Evolutionary conservation across 1,139 yeast species (phyloP).

Genomic region (Suhomyces maxii): DNA sequence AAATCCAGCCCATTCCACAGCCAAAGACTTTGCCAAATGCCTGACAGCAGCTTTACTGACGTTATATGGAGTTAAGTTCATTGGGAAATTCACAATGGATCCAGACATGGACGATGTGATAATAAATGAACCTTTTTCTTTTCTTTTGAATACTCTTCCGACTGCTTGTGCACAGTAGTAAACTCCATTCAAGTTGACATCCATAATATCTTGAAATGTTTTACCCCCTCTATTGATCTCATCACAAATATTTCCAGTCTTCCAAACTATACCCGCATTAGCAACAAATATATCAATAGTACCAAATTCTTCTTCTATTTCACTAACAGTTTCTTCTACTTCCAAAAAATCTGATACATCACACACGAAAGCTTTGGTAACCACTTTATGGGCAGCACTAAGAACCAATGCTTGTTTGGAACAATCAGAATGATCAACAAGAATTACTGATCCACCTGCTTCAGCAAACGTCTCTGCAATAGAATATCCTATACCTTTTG

Average conservation of each 20-base stretch:
- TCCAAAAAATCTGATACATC: constrained; percentile 3
- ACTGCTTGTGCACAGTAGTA: constrained; percentile 9
- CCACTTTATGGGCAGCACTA: constrained; percentile 3
- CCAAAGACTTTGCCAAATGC: constrained; percentile 7
- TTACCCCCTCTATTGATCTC: constrained; percentile 1
- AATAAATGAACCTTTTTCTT: constrained; percentile 5
- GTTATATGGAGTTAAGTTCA: constrained; percentile 6
- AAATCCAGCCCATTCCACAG: constrained; percentile 12
- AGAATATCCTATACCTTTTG: constrained; percentile 43
- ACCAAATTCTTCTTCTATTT: constrained; percentile 5
- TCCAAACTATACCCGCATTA: constrained; percentile 9
- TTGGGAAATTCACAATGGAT: constrained; percentile 9
- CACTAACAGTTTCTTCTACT: constrained; percentile 1
- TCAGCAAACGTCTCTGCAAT: constrained; percentile 42
- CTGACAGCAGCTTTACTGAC: constrained; percentile 7
- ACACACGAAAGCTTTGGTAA: constrained; percentile 6
- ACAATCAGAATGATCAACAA: background rate
- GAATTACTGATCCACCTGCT: constrained; percentile 31
- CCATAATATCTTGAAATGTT: constrained; percentile 1
- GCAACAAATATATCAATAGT: constrained; percentile 9
- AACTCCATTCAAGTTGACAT: constrained; percentile 7
- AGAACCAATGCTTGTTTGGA: background rate
- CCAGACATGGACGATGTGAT: constrained; percentile 10
- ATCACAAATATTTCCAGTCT: constrained; percentile 4
- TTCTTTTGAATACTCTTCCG: constrained; percentile 5